Conservation (phyloP, 352 stramenopile genomes). For the Globisporangium paroecandrum region DNA sequence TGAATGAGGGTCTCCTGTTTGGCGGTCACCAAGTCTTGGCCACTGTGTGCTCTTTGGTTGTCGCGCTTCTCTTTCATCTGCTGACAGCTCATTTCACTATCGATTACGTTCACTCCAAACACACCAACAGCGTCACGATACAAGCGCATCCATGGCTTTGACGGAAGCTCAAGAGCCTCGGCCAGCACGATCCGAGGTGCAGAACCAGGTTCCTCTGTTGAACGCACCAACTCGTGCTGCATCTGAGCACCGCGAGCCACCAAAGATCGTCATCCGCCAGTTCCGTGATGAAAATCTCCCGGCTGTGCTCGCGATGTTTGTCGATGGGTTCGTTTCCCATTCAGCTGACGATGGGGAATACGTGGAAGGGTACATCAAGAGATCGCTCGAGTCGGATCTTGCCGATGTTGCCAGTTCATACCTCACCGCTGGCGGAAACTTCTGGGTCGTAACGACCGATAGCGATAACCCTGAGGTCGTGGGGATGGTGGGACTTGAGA, state of each 20-base stretch:
- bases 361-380: slow-evolving; percentile 13
- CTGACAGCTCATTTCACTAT: neutral
- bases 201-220: neutral
- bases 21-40: neutral
- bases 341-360: neutral
- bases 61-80: neutral
- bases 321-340: slow-evolving; percentile 12
- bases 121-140: neutral
- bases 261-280: slow-evolving; percentile 16
- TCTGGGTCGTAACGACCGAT: slow-evolving; percentile 25
- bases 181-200: neutral
- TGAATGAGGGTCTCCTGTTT: slow-evolving; percentile 1
- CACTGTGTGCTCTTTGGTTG: neutral
- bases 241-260: neutral
- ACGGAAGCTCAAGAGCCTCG: neutral
- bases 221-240: too few species aligned
- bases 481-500: slow-evolving; percentile 40
- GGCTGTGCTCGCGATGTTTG: slow-evolving; percentile 13
- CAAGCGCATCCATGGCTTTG: neutral
- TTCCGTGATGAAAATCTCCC: slow-evolving; percentile 9
- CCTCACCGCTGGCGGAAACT: slow-evolving; percentile 30
- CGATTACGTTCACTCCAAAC: neutral
- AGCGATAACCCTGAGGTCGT: slow-evolving; percentile 18
- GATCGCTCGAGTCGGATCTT: slow-evolving; percentile 13
- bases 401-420: slow-evolving; percentile 10